Base-by-base conservation (phyloP, 225 moss, liverwort and hornwort genomes). In the Physcomitrellopsis africana region DNA sequence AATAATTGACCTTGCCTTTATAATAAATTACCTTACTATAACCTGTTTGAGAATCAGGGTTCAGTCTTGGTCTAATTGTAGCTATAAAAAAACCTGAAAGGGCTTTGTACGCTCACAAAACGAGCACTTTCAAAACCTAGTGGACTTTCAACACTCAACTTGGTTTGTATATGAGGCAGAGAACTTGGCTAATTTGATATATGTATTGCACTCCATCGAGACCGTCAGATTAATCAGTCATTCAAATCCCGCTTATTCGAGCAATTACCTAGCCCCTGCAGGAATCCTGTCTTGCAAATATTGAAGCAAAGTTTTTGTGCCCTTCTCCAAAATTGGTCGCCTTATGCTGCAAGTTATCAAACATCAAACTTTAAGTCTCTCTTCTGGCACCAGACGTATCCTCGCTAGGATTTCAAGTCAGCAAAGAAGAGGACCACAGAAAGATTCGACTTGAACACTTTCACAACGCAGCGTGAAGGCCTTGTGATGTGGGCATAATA, bases 241-340 rank as follows among this genome's bases (percentile, higher is more conserved):
- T 71, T 48, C 48, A 45, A 65, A 18, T 18, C 56, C 55, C 63
- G 43, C 46, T 1, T 59, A 45, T 59, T 59, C 47, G 11, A 53
- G 65, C 66, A 65, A 43, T 52, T 65, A 52, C 68, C 68, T 15
- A 1, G n/a, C 56, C 52, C 68, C 43, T 24, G 73, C 68, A 69
- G 77, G 82, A 18, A 82, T 82, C 44, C 80, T 88, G 75, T 93
- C 91, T 74, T 69, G 89, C 74, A 93, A 81, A 66, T 93, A 93
- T 65, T 87, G 87, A 49, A 93, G 85, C 10, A 93, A 44, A 55
- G 91, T 83, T 73, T 91, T 93, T n/a, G 93, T 91, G 77, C 93
- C 93, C 14, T 89, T 83, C 65, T 91, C 93, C 69, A 91, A 72
- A 67, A 93, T 87, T 27, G 87, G 83, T 60, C 93, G 76, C 32